Evolutionary conservation across 768 basidiomycete species (phyloP).

Genomic region (Sarcodon aspratus): DNA sequence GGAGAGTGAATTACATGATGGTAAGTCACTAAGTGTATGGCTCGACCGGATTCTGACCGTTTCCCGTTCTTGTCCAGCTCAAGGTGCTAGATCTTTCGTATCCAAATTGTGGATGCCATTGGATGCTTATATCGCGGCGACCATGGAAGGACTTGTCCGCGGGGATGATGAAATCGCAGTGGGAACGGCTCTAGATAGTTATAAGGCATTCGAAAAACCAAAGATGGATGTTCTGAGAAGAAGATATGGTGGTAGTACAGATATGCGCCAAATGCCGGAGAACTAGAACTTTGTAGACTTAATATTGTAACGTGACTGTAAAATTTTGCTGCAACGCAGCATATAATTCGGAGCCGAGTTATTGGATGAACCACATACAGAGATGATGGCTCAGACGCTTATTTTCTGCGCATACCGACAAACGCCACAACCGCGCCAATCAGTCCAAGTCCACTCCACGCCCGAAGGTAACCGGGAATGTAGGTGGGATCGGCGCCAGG

Average conservation of each 20-base stretch:
- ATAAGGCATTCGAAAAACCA: conserved; percentile 18
- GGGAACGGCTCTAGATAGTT: conserved; percentile 8
- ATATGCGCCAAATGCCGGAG: not conserved
- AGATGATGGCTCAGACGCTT: too few species aligned
- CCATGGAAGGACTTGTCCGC: conserved; percentile 25
- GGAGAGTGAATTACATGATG: conserved; percentile 52
- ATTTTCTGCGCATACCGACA: not conserved
- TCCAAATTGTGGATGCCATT: conserved; percentile 47
- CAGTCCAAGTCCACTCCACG: not conserved
- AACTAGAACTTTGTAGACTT: too few species aligned
- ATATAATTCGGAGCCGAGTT: too few species aligned
- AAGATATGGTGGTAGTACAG: conserved; percentile 7
- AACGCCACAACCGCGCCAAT: not conserved
- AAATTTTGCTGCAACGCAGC: too few species aligned
- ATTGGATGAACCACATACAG: too few species aligned
- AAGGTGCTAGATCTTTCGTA: conserved; percentile 35
- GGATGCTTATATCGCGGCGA: conserved; percentile 33
- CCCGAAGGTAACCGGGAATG: not conserved
- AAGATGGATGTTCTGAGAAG: conserved; percentile 13
- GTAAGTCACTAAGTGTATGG: conserved; percentile 18
- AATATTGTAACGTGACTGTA: too few species aligned
- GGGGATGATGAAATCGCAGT: conserved; percentile 21
- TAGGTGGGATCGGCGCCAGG: not conserved
- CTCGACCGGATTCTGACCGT: too few species aligned
- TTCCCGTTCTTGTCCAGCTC: conserved; percentile 20